phyloP scores from a whole-genome alignment of 345 rosid genomes.

The Eucalyptus tenuipes region DNA sequence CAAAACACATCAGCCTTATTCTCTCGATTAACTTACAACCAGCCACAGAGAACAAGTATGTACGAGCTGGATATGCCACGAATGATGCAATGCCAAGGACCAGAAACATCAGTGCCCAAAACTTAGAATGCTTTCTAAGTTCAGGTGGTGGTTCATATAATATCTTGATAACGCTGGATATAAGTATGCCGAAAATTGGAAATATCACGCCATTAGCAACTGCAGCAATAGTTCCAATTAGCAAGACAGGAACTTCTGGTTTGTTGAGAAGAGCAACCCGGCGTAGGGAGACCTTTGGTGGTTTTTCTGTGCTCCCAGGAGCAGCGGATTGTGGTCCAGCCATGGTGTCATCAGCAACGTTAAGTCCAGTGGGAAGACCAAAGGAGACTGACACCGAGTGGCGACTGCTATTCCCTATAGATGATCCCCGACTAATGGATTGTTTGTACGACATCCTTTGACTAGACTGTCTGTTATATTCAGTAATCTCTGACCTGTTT shows the following conservation, averaged over 20 bases:
- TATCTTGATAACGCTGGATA: constrained; percentile 41
- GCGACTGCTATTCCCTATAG: constrained; percentile 43
- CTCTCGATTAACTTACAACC: constrained; percentile 58
- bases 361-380: constrained; percentile 46
- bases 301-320: background rate
- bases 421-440: constrained; percentile 52
- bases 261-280: constrained; percentile 69
- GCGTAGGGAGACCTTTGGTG: constrained; percentile 25
- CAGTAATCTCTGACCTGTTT: constrained; percentile 13
- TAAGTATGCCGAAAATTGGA: constrained; percentile 45
- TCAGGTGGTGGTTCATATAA: constrained; percentile 48
- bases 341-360: constrained; percentile 3
- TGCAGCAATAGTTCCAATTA: constrained; percentile 50
- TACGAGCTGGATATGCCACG: constrained; percentile 26
- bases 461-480: constrained; percentile 26
- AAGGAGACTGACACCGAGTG: constrained; percentile 42
- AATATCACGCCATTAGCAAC: constrained; percentile 39
- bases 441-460: constrained; percentile 21
- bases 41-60: constrained; percentile 59
- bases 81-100: constrained; percentile 55
- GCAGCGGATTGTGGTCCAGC: background rate
- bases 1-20: constrained; percentile 57
- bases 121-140: constrained; percentile 46
- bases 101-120: constrained; percentile 61
- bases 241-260: constrained; percentile 70